Base-by-base conservation (phyloP, 441 rosid genomes). In the Eutrema salsugineum region DNA sequence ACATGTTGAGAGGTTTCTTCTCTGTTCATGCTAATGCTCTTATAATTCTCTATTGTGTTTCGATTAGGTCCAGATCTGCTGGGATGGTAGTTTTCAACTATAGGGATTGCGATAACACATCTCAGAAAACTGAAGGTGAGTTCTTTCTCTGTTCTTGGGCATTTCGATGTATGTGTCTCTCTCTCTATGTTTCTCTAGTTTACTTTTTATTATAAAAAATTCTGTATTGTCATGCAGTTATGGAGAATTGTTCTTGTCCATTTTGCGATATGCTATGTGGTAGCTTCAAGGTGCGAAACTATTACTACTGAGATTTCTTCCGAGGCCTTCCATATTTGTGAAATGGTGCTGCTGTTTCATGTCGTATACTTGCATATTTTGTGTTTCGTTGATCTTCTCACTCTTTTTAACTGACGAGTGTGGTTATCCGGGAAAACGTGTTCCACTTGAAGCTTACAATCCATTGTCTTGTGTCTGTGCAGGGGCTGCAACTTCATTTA, bases 401-500 rank as follows among this genome's bases (percentile, higher is more conserved):
- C 40, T 15, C n/a, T 30, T 40, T 48, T 42, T 11, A 6, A 59
- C 43, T 60, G 8, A 14, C 3, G 19, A 1, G 55, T 53, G 42
- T 51, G 68, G 46, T 22, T 15, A 14, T 28, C 30, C 49, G 62
- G 50, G n/a, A 44, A 75, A 15, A 2, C 16, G 39, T 69, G 40
- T 56, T 58, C 22, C 3, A 5, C 27, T 53, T 78, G 38, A 78
- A 53, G 66, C 79, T 59, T 49, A 66, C 48, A 68, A 36, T 22
- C 36, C 59, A 36, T 59, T 66, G 43, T 79, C 36, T 69, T 79
- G 19, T 81, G 36, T 73, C 71, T 54, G 27, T 65, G 63, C 86
- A 93, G 98, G 98, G 98, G 66, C 84, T 91, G 63, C 90, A 94
- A 39, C 77, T 73, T 80, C 98, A 93, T 80, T 81, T 93, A 78